Evolutionary conservation across 176 grass and related monocot species (phyloP), one percentile per base, ranked within the genome.

Genomic region (Lolium multiflorum): DNA sequence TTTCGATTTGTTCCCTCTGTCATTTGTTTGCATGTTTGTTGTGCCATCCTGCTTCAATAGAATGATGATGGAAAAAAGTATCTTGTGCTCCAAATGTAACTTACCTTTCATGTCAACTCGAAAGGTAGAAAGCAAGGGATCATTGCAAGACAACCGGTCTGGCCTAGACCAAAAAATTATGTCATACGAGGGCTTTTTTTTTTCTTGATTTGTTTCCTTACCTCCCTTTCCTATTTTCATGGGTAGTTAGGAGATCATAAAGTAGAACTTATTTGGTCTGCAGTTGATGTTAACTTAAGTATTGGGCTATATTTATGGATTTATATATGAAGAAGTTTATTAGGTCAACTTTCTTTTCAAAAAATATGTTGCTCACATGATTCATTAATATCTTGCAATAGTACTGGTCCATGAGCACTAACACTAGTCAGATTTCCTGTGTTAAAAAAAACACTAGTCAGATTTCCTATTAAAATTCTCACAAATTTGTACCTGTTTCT

Each of bases 111-210:
- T 74, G n/a, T 22, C 21, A 21, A 74, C 71, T 49, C 6, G n/a
- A 74, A 49, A 25, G 10, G 43, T 25, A 41, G 20, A 2, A 13
- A 71, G 18, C 18, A 71, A 70, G 16, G 2, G 39, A 44, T 13
- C 18, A 73, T 20, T 73, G 24, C 70, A 48, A 73, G 43, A 24
- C 11, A 73, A 73, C 43, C 48, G 70, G 41, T 48, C 70, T 73
- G 41, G n/a, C n/a, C 20, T 74, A 5, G n/a, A 73, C 70, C 70
- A 22, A 25, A 25, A 73, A 72, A 22, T 0, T 62, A 65, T 65
- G 25, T 31, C 13, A 25, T 64, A 62, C 10, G 26, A 31, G 26
- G 13, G 64, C 15, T 37, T 7, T 15, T 37, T 14, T 37, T 7
- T 15, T 37, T 68, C 51, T 54, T 54, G 51, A 54, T 54, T 24